phyloP scores from a whole-genome alignment of 176 grass and related monocot genomes.

The Eragrostis nindensis region DNA sequence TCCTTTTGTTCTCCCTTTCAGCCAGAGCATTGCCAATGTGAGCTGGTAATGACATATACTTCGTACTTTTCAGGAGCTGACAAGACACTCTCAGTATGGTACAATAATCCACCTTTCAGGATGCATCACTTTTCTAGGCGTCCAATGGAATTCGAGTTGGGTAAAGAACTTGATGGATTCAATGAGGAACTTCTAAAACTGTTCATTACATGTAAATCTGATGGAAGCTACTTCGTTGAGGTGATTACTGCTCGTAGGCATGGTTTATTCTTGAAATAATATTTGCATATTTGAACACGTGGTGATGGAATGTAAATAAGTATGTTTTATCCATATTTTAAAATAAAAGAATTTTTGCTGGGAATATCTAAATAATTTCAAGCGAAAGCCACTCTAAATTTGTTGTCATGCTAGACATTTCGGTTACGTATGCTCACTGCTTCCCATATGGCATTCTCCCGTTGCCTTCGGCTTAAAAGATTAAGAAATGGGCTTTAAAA shows the following conservation, averaged over 20 bases:
- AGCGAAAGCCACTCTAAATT: background rate
- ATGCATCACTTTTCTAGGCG: slow-evolving; percentile 78
- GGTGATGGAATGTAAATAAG: background rate
- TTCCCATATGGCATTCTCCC: background rate
- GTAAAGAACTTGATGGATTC: slow-evolving; percentile 64
- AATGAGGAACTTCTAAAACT: slow-evolving; percentile 65
- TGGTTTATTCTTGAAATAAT: background rate
- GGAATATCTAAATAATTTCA: background rate
- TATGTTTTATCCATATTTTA: background rate
- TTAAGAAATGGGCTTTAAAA: slow-evolving; percentile 8
- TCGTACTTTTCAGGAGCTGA: slow-evolving; percentile 45
- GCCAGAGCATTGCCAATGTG: slow-evolving; percentile 9
- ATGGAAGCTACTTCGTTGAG: slow-evolving; percentile 85
- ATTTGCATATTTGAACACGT: slow-evolving; percentile 19
- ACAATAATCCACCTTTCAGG: slow-evolving; percentile 70
- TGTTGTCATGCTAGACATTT: background rate
- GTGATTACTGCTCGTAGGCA: slow-evolving; percentile 43
- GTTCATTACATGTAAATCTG: slow-evolving; percentile 67
- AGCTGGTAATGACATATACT: slow-evolving; percentile 16
- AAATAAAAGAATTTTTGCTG: background rate
- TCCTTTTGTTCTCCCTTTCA: slow-evolving; percentile 8
- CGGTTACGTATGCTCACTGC: background rate
- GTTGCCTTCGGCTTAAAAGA: background rate
- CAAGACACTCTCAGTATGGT: slow-evolving; percentile 68
- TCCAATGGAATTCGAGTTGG: slow-evolving; percentile 73